Base-by-base conservation (phyloP, 495 filamentous ascomycete genomes). In the Aspergillus kassunensis region DNA sequence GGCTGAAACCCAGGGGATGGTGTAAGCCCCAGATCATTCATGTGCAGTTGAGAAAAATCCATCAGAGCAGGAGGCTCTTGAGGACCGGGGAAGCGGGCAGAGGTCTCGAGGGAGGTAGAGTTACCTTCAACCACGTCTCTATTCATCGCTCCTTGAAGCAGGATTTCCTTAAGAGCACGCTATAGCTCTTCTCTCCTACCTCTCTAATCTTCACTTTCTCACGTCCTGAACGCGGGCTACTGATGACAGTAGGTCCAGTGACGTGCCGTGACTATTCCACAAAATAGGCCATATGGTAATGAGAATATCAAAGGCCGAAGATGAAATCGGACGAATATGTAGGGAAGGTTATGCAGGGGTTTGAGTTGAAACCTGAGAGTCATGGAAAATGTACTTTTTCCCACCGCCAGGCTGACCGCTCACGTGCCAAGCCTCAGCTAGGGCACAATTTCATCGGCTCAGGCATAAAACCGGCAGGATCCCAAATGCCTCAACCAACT, bases 1-100 rank as follows among this genome's bases (percentile, higher is more conserved):
- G 55, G 58, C 57, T 68, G 66, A 36, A 64, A 66, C 55, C 65
- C 62, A 58, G 69, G 69, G 68, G 61, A 49, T 65, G 63, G 68
- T 73, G 70, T 73, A 73, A 73, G 70, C 68, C 68, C 70, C 68
- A 68, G 68, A 63, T 73, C 64, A 63, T 60, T 62, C 44, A 63
- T 50, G 60, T 62, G 37, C 50, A 60, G 34, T 53, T 53, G 50
- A 51, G 61, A 47, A 49, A 57, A 25, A 57, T 42, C 52, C 49
- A 53, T 59, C 51, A 41, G 47, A 42, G 55, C 48, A 31, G 21
- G 30, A 16, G 54, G 52, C 47, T 51, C 59, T 44, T 55, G 58
- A 37, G 53, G 49, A 39, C 55, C 49, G 29, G 56, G 23, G 33
- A 45, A 34, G 40, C 36, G 37, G 57, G 58, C 43, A 53, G 55